Evolutionary conservation across 2,329 filamentous ascomycete genomes (phyloP).

Genomic region (Cercospora nicotianae): DNA sequence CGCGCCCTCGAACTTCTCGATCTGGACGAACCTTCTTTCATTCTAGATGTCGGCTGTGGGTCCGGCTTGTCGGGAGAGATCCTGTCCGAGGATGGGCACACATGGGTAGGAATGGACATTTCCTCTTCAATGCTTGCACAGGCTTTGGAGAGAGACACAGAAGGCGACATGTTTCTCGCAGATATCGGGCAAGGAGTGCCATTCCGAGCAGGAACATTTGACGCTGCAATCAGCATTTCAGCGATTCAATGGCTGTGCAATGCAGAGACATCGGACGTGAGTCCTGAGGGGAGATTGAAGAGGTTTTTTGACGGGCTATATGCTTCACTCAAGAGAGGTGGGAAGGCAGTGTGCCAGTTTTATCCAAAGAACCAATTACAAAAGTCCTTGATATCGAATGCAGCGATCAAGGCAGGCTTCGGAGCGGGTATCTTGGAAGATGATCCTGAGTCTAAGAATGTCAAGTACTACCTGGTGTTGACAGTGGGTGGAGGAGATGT

Average conservation of each 20-base stretch:
- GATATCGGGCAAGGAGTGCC: constrained; percentile 96
- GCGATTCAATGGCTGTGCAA: constrained; percentile 99
- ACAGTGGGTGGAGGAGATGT: constrained; percentile 83
- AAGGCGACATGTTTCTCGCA: constrained; percentile 89
- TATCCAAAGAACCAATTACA: constrained; percentile 96
- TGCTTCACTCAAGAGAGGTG: constrained; percentile 76
- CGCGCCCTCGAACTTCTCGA: constrained; percentile 89
- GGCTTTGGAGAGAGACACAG: constrained; percentile 85
- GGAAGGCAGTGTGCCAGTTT: constrained; percentile 92
- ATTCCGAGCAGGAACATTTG: constrained; percentile 87
- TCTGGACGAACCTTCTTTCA: constrained; percentile 74
- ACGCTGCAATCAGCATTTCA: constrained; percentile 90
- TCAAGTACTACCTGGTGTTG: constrained; percentile 92
- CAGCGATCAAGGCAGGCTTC: constrained; percentile 91
- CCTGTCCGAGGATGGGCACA: constrained; percentile 82
- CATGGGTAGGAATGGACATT: constrained; percentile 97
- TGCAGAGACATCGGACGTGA: constrained; percentile 84
- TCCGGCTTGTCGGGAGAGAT: constrained; percentile 94
- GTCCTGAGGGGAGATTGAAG: constrained; percentile 71
- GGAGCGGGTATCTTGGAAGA: constrained; percentile 93
- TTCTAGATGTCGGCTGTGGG: constrained; percentile 96
- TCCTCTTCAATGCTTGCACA: constrained; percentile 95
- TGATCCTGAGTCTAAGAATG: constrained; percentile 92
- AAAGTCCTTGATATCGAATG: constrained; percentile 85
- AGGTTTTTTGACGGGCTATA: constrained; percentile 94